Base-by-base conservation (phyloP, 1,139 yeast genomes). In the Lodderomyces theae region DNA sequence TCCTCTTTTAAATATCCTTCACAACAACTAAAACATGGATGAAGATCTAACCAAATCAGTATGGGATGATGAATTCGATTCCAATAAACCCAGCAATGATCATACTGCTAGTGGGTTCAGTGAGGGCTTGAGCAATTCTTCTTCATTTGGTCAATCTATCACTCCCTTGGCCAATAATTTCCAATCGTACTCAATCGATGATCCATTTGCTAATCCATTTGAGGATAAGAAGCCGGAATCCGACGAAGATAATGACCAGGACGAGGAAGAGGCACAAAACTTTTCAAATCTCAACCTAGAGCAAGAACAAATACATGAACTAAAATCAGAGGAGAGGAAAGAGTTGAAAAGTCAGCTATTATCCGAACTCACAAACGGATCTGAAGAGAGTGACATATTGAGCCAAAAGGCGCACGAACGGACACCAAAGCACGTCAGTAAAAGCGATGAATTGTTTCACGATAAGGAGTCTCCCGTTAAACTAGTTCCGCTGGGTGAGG, bases 41-140 rank as follows among this genome's bases (percentile, higher is more conserved):
- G 70, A 64, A 39, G 69, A 65, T 42, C 53, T 65, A 23, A 61
- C 69, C 8, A 66, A 66, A 18, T 64, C 69, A 10, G 68, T 61
- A 43, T 65, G 70, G 70, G 69, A 64, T 42, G 71, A 65, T 50
- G 64, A 62, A 5, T 44, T 63, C n/a, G 33, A 37, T 12, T 35
- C 38, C 25, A 35, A 57, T 66, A 8, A 40, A 44, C 12, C 17
- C 17, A 31, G 18, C 18, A 10, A 9, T 6, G 18, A 15, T 15
- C 13, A 28, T 8, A 11, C 11, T 3, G 6, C 31, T 13, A 15
- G 31, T 10, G 31, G 39, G 5, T 17, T 28, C 12, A 17, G 29
- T 13, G 37, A 38, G 22, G 40, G 31, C 13, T 30, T 42, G 37
- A 37, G 39, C 3, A 42, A 42, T 13, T 21, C 49, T 7, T 45